Conservation (phyloP, 2,329 filamentous ascomycete species). For the Venturia effusa region DNA sequence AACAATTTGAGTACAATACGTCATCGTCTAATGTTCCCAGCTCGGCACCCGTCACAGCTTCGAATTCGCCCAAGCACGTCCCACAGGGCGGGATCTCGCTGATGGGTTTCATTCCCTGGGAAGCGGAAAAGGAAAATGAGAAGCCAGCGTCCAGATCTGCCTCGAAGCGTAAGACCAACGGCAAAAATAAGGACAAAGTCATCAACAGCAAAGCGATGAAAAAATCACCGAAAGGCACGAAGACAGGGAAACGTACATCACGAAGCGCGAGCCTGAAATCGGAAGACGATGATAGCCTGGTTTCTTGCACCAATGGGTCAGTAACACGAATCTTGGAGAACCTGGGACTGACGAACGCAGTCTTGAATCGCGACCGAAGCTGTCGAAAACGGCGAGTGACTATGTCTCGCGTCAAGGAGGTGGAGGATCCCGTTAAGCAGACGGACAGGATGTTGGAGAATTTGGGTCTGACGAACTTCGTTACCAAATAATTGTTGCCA, state of each 20-base stretch:
- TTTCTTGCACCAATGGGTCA: neutral
- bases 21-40: neutral
- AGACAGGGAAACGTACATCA: neutral
- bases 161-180: neutral
- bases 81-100: neutral
- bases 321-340: neutral
- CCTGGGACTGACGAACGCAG: neutral
- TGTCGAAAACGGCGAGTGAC: neutral
- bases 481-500: neutral
- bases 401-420: neutral
- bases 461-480: neutral
- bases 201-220: neutral
- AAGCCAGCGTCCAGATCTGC: neutral
- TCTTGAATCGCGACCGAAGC: neutral
- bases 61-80: neutral
- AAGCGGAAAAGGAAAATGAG: neutral
- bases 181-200: neutral
- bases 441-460: neutral
- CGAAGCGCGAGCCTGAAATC: neutral
- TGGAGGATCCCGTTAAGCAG: neutral
- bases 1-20: neutral
- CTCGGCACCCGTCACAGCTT: neutral
- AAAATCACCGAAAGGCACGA: neutral
- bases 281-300: neutral
- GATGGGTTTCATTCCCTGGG: neutral